Conservation (phyloP, 345 rosid species). For the Rhodamnia argentea region DNA sequence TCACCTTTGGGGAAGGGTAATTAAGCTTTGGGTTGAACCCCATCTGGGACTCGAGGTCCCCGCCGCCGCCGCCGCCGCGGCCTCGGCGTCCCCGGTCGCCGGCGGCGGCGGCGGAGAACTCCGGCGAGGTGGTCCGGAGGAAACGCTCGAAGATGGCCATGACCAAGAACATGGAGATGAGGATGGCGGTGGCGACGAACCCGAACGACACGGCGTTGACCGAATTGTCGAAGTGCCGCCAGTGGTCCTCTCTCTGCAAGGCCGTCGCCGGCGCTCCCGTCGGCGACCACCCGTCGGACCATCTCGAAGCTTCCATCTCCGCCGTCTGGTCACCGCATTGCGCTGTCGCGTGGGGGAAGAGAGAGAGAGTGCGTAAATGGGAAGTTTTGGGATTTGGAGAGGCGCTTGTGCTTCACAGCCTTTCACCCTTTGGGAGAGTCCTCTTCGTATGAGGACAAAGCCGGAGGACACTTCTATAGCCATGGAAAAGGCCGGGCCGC, state of each 20-base stretch:
- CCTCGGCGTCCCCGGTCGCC: constrained; percentile 1
- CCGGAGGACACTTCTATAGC: not conserved
- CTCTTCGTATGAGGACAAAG: not conserved
- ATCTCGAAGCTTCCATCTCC: not conserved
- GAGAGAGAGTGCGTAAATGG: not conserved
- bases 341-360: not conserved
- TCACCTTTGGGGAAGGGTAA: constrained; percentile 76
- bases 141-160: constrained; percentile 91
- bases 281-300: constrained; percentile 42
- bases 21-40: constrained; percentile 50
- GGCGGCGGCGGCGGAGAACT: not conserved
- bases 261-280: constrained; percentile 57
- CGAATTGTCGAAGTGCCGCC: constrained; percentile 54
- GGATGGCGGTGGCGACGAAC: constrained; percentile 93
- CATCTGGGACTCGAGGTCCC: constrained; percentile 53
- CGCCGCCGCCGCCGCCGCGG: constrained; percentile 1
- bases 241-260: constrained; percentile 36
- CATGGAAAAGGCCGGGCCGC: not conserved
- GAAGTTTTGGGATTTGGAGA: not conserved
- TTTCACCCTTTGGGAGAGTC: not conserved
- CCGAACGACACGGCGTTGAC: constrained; percentile 91
- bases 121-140: constrained; percentile 51
- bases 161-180: constrained; percentile 90
- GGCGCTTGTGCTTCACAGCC: not conserved
- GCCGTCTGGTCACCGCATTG: not conserved